phyloP scores from a whole-genome alignment of 345 rosid genomes.

The Eucalyptus regnans region DNA sequence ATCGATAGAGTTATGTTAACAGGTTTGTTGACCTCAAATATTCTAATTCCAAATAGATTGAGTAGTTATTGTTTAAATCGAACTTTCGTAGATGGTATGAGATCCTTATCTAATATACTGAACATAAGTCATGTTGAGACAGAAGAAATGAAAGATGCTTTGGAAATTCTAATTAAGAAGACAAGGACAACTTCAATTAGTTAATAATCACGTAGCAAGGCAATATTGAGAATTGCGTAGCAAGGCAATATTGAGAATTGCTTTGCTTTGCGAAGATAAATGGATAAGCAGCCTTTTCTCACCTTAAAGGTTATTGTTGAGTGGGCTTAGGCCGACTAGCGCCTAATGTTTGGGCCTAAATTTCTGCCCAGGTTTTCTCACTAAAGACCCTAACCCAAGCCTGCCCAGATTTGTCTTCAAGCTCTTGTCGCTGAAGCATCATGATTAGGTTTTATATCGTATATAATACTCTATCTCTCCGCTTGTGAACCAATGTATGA shows the following conservation, averaged over 20 bases:
- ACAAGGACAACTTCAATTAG: background rate
- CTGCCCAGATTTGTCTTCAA: background rate
- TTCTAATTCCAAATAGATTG: background rate
- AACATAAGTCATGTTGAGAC: background rate
- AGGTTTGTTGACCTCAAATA: fast-evolving
- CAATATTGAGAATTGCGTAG: background rate
- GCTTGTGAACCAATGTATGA: background rate
- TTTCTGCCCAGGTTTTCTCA: background rate
- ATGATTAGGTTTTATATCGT: background rate
- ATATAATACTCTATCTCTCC: background rate
- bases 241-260: background rate
- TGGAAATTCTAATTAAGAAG: background rate
- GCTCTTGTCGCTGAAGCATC: background rate
- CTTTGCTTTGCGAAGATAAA: background rate
- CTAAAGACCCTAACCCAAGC: background rate
- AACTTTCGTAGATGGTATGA: background rate
- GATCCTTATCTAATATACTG: background rate
- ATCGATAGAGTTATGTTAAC: background rate
- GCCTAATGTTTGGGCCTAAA: background rate
- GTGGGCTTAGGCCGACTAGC: background rate
- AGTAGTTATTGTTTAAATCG: background rate
- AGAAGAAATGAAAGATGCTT: background rate
- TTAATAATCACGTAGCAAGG: background rate
- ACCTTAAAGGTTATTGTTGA: background rate
- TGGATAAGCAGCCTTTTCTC: background rate